A percentile compares a stretch with the other conserved stretches of the same genome.
Conservation (phyloP, 441 rosid genomes). For the Brassica balearica region DNA sequence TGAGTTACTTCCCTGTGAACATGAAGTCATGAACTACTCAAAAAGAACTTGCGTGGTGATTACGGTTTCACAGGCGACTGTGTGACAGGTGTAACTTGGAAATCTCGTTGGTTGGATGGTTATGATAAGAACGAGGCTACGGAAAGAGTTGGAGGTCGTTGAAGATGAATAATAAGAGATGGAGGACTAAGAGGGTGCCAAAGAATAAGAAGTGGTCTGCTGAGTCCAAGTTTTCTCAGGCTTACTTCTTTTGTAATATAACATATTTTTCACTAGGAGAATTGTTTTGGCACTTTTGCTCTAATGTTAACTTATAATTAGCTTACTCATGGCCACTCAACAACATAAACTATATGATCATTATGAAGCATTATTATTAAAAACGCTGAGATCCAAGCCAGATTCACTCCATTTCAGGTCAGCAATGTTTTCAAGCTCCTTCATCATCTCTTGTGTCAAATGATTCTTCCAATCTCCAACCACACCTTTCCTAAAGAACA, state of each 20-base stretch:
- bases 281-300: background rate
- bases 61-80: background rate
- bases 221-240: background rate
- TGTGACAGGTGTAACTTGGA: background rate
- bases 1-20: background rate
- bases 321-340: background rate
- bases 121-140: too few species aligned
- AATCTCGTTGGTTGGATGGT: background rate
- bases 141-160: too few species aligned
- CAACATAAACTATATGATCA: constrained; percentile 19
- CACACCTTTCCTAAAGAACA: constrained; percentile 44
- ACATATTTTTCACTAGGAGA: background rate
- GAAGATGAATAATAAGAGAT: background rate
- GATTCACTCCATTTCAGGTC: constrained; percentile 32
- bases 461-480: constrained; percentile 48
- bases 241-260: background rate
- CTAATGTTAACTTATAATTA: background rate
- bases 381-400: constrained; percentile 40
- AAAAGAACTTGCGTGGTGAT: background rate
- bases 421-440: constrained; percentile 37
- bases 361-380: constrained; percentile 7
- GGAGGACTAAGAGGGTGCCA: background rate
- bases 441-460: constrained; percentile 47
- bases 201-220: background rate
- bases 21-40: background rate